A percentile compares a stretch with the other conserved stretches of the same genome.
These are phyloP conservation scores for Heliamphora exappendiculata DNA, from an alignment of 148 eudicot species.

Conservation along the genomic window DNA sequence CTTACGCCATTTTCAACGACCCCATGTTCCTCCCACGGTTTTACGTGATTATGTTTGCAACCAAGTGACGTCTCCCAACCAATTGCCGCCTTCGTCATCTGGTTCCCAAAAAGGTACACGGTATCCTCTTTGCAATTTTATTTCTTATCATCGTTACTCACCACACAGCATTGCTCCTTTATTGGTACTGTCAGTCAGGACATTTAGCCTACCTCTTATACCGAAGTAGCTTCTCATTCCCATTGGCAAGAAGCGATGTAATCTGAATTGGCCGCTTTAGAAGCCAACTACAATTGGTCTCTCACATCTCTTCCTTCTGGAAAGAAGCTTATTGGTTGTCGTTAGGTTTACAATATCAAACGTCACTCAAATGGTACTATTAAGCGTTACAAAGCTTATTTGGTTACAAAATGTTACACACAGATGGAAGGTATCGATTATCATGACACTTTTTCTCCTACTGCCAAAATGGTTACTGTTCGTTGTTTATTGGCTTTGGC, in stretches of 20 bases:
- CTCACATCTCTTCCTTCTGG: not conserved
- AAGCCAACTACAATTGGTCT: too few species aligned
- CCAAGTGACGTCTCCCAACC: not conserved
- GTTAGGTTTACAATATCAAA: too few species aligned
- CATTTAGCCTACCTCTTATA: not conserved
- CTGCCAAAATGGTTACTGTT: conserved; percentile 3
- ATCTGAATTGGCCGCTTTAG: too few species aligned
- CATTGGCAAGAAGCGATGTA: too few species aligned
- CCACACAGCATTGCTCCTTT: not conserved
- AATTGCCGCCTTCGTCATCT: not conserved
- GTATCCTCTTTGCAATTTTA: not conserved
- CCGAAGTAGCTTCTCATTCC: not conserved
- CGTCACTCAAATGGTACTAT: not conserved
- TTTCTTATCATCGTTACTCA: conserved; percentile 1
- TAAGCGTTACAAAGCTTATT: not conserved
- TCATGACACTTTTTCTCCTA: conserved; percentile 5
- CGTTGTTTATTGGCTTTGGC: too few species aligned
- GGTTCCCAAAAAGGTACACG: not conserved
- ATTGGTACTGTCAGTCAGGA: not conserved
- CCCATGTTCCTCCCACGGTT: not conserved
- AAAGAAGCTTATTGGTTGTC: not conserved
- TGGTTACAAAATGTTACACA: not conserved
- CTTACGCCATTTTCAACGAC: not conserved
- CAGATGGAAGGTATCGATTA: not conserved
- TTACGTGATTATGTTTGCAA: not conserved